These are phyloP conservation scores for Neurospora sp. DNA, from an alignment of 2,329 filamentous ascomycete genomes.

Conservation along the genomic window DNA sequence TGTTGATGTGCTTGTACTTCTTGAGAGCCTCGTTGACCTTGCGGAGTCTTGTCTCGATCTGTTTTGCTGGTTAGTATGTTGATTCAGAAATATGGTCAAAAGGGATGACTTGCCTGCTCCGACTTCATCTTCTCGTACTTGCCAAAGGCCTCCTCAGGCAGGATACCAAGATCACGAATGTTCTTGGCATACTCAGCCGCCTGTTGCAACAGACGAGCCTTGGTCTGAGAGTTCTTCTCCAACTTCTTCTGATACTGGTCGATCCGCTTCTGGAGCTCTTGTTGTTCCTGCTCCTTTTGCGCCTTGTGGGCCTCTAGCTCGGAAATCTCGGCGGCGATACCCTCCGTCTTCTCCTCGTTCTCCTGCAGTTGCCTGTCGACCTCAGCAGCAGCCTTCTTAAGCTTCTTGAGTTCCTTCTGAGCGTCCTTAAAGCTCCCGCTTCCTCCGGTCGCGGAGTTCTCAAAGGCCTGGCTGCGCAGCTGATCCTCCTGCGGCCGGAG, in stretches of 20 bases:
- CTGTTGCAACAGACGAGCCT: conserved; percentile 67
- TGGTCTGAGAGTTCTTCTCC: conserved; percentile 86
- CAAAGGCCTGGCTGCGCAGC: conserved; percentile 66
- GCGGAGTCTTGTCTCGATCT: conserved; percentile 63
- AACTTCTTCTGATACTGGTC: conserved; percentile 64
- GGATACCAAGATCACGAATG: conserved; percentile 84
- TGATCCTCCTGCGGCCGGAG: conserved; percentile 80
- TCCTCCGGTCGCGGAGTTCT: conserved; percentile 49
- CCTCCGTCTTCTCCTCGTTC: conserved; percentile 62
- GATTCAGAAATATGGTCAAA: background rate
- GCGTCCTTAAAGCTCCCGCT: conserved; percentile 64
- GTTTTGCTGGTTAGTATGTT: conserved; percentile 14
- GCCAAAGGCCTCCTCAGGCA: conserved; percentile 88
- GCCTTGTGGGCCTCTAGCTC: conserved; percentile 46
- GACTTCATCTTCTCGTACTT: conserved; percentile 80
- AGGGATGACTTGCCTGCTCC: conserved; percentile 51
- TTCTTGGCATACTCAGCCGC: conserved; percentile 75
- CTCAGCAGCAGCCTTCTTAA: conserved; percentile 56
- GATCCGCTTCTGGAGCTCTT: conserved; percentile 78
- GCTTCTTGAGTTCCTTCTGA: conserved; percentile 71
- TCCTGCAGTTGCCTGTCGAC: conserved; percentile 62
- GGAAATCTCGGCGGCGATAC: conserved; percentile 38
- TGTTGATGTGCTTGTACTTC: conserved; percentile 97
- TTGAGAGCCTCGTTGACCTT: conserved; percentile 89
- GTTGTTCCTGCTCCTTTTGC: conserved; percentile 61